Conservation (phyloP, 225 moss, liverwort and hornwort species). For the Neckera pumila region DNA sequence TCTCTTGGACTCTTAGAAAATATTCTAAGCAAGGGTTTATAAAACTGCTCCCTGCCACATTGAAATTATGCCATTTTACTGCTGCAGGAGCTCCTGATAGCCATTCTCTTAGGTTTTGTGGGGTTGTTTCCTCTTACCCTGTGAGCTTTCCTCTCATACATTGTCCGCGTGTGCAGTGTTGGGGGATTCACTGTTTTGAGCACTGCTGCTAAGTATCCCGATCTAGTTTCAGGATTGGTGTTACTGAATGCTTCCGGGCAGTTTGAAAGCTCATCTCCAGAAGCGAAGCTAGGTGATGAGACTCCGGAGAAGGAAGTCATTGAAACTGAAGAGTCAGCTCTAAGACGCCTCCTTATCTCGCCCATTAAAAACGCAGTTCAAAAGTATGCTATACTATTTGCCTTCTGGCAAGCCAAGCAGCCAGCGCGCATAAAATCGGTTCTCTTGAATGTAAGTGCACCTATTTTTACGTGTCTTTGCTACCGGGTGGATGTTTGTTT, state of each 20-base stretch:
- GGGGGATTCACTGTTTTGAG: slow-evolving; percentile 67
- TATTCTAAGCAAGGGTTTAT: not conserved
- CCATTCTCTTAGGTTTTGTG: not conserved
- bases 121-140: not conserved
- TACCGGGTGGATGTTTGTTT: not conserved
- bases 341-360: slow-evolving; percentile 31
- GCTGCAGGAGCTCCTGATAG: not conserved
- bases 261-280: slow-evolving; percentile 28
- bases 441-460: slow-evolving; percentile 44
- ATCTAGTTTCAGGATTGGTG: slow-evolving; percentile 58
- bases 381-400: slow-evolving; percentile 53
- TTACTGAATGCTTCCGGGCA: slow-evolving; percentile 75
- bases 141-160: not conserved
- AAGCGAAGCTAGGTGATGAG: slow-evolving; percentile 39
- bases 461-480: not conserved
- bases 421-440: slow-evolving; percentile 64
- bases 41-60: not conserved
- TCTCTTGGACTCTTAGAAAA: not conserved
- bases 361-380: slow-evolving; percentile 37
- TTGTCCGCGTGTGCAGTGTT: slow-evolving; percentile 28
- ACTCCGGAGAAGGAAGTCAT: slow-evolving; percentile 27
- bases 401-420: slow-evolving; percentile 86
- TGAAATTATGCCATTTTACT: not conserved
- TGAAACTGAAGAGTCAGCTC: slow-evolving; percentile 2
- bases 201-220: slow-evolving; percentile 49